A percentile compares a stretch with the other conserved stretches of the same genome.
Conservation (phyloP, 176 grass and related monocot genomes). For the Alopecurus myosuroides region DNA sequence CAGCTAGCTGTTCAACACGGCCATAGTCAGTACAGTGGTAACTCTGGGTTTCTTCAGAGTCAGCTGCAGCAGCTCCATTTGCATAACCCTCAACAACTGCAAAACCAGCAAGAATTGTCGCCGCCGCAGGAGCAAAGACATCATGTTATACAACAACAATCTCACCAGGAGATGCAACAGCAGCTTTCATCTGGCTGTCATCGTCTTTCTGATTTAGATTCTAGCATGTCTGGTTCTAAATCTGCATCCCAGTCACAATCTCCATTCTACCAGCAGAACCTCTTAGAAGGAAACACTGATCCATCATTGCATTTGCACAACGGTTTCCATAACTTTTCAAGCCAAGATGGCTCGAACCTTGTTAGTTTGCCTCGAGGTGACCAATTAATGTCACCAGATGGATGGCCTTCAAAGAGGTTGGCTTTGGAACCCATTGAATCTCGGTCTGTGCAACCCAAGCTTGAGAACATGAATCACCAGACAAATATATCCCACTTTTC, state of each 20-base stretch:
- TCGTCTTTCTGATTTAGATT: conserved; percentile 45
- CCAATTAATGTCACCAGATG: conserved; percentile 47
- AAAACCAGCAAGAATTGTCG: conserved; percentile 13
- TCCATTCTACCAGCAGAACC: conserved; percentile 49
- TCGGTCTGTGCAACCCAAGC: conserved; percentile 37
- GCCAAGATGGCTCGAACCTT: conserved; percentile 58
- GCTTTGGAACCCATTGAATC: conserved; percentile 53
- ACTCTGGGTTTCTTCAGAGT: conserved; percentile 53
- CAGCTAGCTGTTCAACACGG: conserved; percentile 59
- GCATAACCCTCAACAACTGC: conserved; percentile 30
- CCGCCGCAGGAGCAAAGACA: conserved; percentile 22
- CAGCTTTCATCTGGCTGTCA: conserved; percentile 47
- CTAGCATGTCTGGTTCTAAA: conserved; percentile 42
- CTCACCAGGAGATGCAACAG: conserved; percentile 43
- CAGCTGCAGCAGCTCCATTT: conserved; percentile 54
- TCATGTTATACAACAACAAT: conserved; percentile 24
- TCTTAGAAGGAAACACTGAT: conserved; percentile 45
- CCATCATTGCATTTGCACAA: conserved; percentile 51
- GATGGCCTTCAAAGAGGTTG: conserved; percentile 80
- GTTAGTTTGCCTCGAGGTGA: conserved; percentile 50
- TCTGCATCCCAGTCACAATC: conserved; percentile 39
- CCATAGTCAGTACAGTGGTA: conserved; percentile 38
- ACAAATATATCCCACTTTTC: conserved; percentile 41
- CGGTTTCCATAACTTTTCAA: conserved; percentile 58
- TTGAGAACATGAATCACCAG: conserved; percentile 36